Base-by-base conservation (phyloP, 768 basidiomycete species). In the Arthromyces matolae region DNA sequence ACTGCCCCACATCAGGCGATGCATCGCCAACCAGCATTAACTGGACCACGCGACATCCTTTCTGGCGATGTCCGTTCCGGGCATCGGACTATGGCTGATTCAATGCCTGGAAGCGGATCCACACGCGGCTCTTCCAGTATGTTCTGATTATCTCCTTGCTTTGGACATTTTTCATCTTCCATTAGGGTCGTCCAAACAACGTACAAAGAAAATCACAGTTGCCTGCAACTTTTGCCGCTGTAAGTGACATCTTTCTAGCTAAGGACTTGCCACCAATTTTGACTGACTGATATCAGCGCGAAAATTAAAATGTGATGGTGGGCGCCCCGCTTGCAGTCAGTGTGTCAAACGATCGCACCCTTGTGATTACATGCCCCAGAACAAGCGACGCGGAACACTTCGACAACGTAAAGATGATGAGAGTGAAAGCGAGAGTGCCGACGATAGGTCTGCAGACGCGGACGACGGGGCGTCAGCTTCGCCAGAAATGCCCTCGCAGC, bases 161-260 rank as follows among this genome's bases (percentile, higher is more conserved):
- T 34, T 32, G 29, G 33, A 5, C n/a, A 18, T 34, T 24, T 22
- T 55, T 51, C 24, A 48, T 42, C 20, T 45, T 44, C 31, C 20
- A 8, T n/a, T 56, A 81, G 82, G 75, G 62, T 78, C 80, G 27
- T 73, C 74, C 52, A 84, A 84, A 55, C 79, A 79, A 55, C 77
- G 86, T 48, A 79, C 83, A 45, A 90, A 89, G 73, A 90, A 92
- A 68, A 91, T 91, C 45, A 89, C 85, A 18, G 88, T 91, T 36
- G 89, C 89, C 31, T 92, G 89, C 71, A 90, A 92, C 65, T 92
- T 92, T 65, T 92, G 89, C 71, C 84, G 89, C 52, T 90, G 89
- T 90, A 65, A 69, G 87, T 77, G 25, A 47, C 52, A 52, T 58
- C 22, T 43, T 51, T 48, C 20, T 2, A 46, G 37, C 44, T 32